Conservation (phyloP, 2,329 filamentous ascomycete genomes). For the Aspergillus sclerotialis region DNA sequence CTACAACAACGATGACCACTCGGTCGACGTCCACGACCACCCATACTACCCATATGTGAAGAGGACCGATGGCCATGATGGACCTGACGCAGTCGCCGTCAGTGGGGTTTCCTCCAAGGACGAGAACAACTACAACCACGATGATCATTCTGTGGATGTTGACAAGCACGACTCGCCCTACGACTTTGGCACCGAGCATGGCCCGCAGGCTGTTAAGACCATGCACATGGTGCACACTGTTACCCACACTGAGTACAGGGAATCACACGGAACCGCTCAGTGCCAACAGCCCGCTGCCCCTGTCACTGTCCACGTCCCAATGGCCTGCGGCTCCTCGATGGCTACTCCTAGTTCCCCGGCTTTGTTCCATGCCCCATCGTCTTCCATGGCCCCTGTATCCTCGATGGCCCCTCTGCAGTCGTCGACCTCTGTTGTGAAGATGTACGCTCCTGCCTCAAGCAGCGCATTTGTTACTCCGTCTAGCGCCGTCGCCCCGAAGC, state of each 20-base stretch:
- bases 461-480: too few relatives aligned
- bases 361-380: neutral
- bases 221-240: slow-evolving; percentile 21
- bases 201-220: slow-evolving; percentile 1
- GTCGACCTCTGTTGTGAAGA: too few relatives aligned
- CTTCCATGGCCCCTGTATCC: too few relatives aligned
- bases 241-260: slow-evolving; percentile 13
- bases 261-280: neutral
- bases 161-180: neutral
- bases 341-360: slow-evolving; percentile 1
- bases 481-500: too few relatives aligned
- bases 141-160: neutral
- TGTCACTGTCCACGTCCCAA: too few relatives aligned
- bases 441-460: too few relatives aligned
- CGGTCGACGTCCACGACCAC: too few relatives aligned
- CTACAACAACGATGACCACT: slow-evolving; percentile 8
- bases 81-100: too few relatives aligned
- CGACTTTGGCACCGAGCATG: neutral
- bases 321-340: slow-evolving; percentile 4
- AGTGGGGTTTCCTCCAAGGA: too few relatives aligned
- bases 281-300: slow-evolving; percentile 3
- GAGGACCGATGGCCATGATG: too few relatives aligned
- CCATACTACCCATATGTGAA: too few relatives aligned
- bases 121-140: slow-evolving; percentile 1
- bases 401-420: too few relatives aligned